Evolutionary conservation across 257 asterid species (phyloP).

Genomic region (Nicotiana sylvestris): DNA sequence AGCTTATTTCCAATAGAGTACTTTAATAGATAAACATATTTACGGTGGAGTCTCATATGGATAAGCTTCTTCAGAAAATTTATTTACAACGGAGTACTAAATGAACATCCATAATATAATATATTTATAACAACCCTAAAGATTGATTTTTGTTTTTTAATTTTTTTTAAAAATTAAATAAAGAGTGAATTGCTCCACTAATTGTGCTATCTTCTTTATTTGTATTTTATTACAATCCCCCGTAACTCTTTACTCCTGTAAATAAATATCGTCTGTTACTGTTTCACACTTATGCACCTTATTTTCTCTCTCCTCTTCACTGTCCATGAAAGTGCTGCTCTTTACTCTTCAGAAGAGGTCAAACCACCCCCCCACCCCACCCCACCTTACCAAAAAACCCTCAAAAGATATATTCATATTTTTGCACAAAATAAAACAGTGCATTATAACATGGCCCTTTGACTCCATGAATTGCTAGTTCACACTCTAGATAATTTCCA

Average conservation of each 20-base stretch:
- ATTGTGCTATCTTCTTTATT: neutral
- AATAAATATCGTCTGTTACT: conserved; percentile 7
- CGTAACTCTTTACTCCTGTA: neutral
- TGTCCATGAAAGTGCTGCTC: neutral
- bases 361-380: neutral
- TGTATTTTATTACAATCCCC: neutral
- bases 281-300: neutral
- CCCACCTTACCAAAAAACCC: neutral
- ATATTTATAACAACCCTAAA: too few species aligned
- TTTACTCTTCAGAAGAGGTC: neutral
- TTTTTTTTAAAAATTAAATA: too few species aligned
- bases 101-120: too few species aligned
- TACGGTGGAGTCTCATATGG: too few species aligned
- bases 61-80: too few species aligned
- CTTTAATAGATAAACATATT: too few species aligned
- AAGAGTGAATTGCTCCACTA: neutral
- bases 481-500: neutral
- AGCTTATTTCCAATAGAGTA: too few species aligned
- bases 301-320: neutral
- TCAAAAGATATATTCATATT: neutral
- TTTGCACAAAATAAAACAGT: neutral
- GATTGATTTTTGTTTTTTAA: too few species aligned
- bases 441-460: neutral
- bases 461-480: neutral
- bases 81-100: too few species aligned